phyloP scores from a whole-genome alignment of 805 yeast species.

The Ogataea paraovalis region DNA sequence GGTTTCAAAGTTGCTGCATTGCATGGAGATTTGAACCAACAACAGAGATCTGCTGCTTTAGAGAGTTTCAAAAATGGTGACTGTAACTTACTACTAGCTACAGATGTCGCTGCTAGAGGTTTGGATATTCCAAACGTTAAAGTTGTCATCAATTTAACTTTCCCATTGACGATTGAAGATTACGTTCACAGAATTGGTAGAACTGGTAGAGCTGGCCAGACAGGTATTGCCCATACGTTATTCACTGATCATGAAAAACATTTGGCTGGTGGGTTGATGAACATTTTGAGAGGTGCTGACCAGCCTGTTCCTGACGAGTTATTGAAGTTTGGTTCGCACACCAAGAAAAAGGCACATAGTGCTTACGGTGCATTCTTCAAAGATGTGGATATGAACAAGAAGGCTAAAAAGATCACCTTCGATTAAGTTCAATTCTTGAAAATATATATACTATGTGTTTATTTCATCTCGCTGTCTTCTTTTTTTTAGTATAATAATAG shows the following conservation, averaged over 20 bases:
- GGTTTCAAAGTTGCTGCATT: slow-evolving; percentile 87
- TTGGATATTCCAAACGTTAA: slow-evolving; percentile 96
- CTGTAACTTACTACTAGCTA: slow-evolving; percentile 77
- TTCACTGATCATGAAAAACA: slow-evolving; percentile 98
- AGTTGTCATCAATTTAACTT: slow-evolving; percentile 89
- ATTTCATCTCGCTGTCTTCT: neutral
- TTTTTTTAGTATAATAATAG: neutral
- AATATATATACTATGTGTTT: too few species aligned
- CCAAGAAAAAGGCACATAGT: slow-evolving; percentile 94
- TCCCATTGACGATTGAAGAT: slow-evolving; percentile 95
- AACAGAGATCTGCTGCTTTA: slow-evolving; percentile 85
- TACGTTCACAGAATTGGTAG: slow-evolving; percentile 97
- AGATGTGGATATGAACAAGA: slow-evolving; percentile 79
- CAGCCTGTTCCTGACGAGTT: slow-evolving; percentile 95
- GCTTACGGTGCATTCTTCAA: slow-evolving; percentile 98
- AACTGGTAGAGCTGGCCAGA: slow-evolving; percentile 96
- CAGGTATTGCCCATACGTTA: slow-evolving; percentile 91
- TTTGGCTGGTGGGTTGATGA: slow-evolving; percentile 88
- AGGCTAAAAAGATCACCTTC: slow-evolving; percentile 88
- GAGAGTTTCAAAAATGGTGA: slow-evolving; percentile 80
- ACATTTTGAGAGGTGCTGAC: slow-evolving; percentile 87
- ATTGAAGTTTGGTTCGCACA: slow-evolving; percentile 94
- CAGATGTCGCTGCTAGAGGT: slow-evolving; percentile 99
- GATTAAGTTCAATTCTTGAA: too few species aligned
- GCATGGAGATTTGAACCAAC: slow-evolving; percentile 93